These are phyloP conservation scores for Arthroderma uncinatum DNA, from an alignment of 2,329 filamentous ascomycete genomes.

Conservation along the genomic window DNA sequence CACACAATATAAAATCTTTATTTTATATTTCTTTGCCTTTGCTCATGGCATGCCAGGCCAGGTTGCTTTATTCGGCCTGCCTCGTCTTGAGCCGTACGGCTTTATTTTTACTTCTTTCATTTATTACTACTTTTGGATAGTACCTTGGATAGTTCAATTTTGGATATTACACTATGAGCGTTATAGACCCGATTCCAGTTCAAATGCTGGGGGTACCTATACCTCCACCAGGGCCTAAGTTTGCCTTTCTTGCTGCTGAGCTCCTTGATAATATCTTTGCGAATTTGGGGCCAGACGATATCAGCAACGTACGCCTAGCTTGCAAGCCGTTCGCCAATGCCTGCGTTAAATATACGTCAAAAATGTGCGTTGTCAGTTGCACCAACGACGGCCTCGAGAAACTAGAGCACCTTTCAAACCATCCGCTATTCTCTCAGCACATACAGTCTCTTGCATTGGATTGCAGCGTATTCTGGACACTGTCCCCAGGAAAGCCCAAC, in stretches of 20 bases:
- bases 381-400: background rate
- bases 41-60: no score
- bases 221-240: background rate
- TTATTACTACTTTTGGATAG: no score
- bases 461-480: constrained; percentile 3
- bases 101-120: no score
- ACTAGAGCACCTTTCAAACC: constrained; percentile 1
- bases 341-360: background rate
- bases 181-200: background rate
- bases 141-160: no score
- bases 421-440: constrained; percentile 5
- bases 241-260: background rate
- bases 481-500: background rate
- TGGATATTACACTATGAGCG: background rate
- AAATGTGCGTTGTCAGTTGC: constrained; percentile 2
- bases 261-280: background rate
- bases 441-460: constrained; percentile 4
- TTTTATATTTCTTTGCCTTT: no score
- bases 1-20: no score
- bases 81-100: no score
- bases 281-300: background rate
- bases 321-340: constrained; percentile 7
- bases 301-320: constrained; percentile 1
- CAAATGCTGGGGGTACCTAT: background rate
- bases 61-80: no score